phyloP scores from a whole-genome alignment of 225 moss, liverwort and hornwort species.

The Sphagnum contortum region DNA sequence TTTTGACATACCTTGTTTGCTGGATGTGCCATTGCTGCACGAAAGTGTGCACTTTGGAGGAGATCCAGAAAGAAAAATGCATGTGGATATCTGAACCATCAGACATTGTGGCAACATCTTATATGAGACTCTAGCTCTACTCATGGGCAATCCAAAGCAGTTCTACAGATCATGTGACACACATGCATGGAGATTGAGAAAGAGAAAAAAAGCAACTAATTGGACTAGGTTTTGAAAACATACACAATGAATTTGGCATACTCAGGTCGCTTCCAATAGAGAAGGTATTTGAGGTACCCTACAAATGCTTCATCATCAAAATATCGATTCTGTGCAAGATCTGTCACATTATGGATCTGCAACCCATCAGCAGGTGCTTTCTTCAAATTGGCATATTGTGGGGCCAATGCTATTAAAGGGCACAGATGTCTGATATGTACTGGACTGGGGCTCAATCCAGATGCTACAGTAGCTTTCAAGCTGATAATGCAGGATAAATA shows the following conservation, averaged over 20 bases:
- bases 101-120: neutral
- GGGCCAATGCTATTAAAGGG: neutral
- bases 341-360: conserved; percentile 19
- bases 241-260: conserved; percentile 91
- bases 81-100: conserved; percentile 70
- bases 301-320: conserved; percentile 91
- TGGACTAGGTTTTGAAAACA: conserved; percentile 5
- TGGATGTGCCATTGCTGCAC: conserved; percentile 91
- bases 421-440: too few relatives aligned
- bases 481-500: too few relatives aligned
- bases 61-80: conserved; percentile 82
- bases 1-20: conserved; percentile 64
- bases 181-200: neutral
- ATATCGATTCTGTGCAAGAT: conserved; percentile 91
- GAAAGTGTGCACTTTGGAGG: conserved; percentile 84
- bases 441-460: too few relatives aligned
- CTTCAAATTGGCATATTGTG: neutral
- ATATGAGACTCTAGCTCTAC: neutral
- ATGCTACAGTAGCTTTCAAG: too few relatives aligned
- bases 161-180: neutral
- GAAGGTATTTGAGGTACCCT: conserved; percentile 80
- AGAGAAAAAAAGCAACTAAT: neutral
- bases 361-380: conserved; percentile 2
- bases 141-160: neutral
- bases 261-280: conserved; percentile 75